These are phyloP conservation scores for Solanum verrucosum DNA, from an alignment of 257 asterid species.

Conservation along the genomic window DNA sequence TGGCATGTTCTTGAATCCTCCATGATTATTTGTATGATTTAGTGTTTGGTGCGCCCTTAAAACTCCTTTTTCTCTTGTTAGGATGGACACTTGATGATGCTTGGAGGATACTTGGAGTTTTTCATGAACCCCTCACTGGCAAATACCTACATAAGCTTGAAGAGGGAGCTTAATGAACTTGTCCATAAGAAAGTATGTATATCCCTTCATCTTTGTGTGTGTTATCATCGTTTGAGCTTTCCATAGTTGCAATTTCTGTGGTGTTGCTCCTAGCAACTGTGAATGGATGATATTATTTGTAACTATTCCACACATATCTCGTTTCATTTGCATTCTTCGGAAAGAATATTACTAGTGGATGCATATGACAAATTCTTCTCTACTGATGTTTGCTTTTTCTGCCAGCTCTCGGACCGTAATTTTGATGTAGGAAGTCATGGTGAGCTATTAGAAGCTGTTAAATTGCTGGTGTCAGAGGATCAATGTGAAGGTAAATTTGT, in stretches of 20 bases:
- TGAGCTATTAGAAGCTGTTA: conserved; percentile 69
- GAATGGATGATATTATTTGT: neutral
- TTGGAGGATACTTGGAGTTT: conserved; percentile 84
- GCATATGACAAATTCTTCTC: neutral
- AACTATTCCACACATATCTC: neutral
- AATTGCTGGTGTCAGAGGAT: conserved; percentile 72
- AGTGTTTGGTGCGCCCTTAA: conserved; percentile 2
- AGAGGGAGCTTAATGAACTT: conserved; percentile 75
- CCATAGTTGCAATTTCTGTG: neutral
- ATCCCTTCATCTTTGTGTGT: neutral
- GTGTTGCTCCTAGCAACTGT: neutral
- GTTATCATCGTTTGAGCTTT: neutral
- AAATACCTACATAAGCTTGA: conserved; percentile 44
- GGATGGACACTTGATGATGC: conserved; percentile 94
- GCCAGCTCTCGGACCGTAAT: conserved; percentile 73
- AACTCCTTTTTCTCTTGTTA: conserved; percentile 16
- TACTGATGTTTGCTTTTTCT: conserved; percentile 12
- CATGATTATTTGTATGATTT: neutral
- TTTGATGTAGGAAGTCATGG: conserved; percentile 33
- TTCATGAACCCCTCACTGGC: conserved; percentile 76
- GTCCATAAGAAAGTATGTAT: conserved; percentile 57
- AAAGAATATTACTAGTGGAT: neutral
- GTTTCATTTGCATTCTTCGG: neutral
- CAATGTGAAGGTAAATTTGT: conserved; percentile 85
- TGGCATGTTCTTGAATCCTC: neutral